Evolutionary conservation across 2,329 filamentous ascomycete species (phyloP).

Genomic region (Fusarium devonianum): DNA sequence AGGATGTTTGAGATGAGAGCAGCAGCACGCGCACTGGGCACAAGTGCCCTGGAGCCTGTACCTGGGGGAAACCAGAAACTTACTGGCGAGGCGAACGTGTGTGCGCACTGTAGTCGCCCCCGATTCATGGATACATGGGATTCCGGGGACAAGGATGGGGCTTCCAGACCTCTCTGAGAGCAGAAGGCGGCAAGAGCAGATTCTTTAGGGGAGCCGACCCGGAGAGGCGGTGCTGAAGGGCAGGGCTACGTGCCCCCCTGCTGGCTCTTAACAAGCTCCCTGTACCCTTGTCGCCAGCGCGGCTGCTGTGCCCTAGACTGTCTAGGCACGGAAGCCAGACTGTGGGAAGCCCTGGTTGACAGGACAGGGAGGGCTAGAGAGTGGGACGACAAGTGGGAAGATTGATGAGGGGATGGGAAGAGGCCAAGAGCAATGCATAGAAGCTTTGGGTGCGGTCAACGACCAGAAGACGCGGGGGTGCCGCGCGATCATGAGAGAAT

Average conservation of each 20-base stretch:
- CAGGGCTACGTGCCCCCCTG: slow-evolving; percentile 34
- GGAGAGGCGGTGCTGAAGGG: slow-evolving; percentile 29
- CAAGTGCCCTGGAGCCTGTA: slow-evolving; percentile 1
- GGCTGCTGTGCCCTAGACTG: slow-evolving; percentile 8
- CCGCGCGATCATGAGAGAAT: background rate
- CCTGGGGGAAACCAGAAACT: slow-evolving; percentile 7
- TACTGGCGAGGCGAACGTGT: slow-evolving; percentile 3
- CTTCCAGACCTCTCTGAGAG: background rate
- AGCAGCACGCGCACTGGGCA: slow-evolving; percentile 9
- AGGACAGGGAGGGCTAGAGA: slow-evolving; percentile 18
- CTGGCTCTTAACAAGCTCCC: slow-evolving; percentile 21
- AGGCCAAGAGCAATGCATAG: slow-evolving; percentile 9
- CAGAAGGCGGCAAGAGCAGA: slow-evolving; percentile 5
- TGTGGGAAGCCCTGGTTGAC: slow-evolving; percentile 22
- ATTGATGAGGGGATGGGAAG: slow-evolving; percentile 17
- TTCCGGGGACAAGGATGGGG: slow-evolving; percentile 20
- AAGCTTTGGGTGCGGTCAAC: background rate
- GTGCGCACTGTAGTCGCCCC: slow-evolving; percentile 11
- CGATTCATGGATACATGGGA: slow-evolving; percentile 23
- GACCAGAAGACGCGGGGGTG: slow-evolving; percentile 2
- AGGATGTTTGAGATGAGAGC: background rate
- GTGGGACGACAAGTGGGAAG: slow-evolving; percentile 19
- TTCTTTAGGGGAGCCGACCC: slow-evolving; percentile 18
- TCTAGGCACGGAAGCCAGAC: too few relatives aligned
- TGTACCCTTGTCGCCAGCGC: slow-evolving; percentile 19